Base-by-base conservation (phyloP, 169 alveolate genomes). In the Cryptosporidium sp. region DNA sequence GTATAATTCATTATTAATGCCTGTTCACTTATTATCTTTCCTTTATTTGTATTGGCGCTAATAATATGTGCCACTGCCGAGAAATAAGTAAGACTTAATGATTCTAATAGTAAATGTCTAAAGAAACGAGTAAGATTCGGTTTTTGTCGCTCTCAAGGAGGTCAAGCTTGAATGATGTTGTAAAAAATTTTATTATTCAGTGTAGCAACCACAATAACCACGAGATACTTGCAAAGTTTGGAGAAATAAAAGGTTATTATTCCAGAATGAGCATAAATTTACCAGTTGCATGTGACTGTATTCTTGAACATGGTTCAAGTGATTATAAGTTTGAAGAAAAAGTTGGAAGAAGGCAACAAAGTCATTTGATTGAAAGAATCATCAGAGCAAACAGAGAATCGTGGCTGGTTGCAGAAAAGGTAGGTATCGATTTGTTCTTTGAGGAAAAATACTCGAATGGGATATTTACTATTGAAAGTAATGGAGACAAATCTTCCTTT, bases 21-120 rank as follows among this genome's bases (percentile, higher is more conserved):
- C 48, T 41, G 0, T 41, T 7, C 51, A 33, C 1, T 65, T 65
- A 62, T 0, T 1, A 21, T 65, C 6, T 14, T 26, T 7, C 18
- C 5, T 33, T 35, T 65, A 35, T 6, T 6, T 3, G 4, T n/a
- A n/a, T 37, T 31, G 71, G 50, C 71, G 50, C 50, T 37, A 23
- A 14, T 31, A 21, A n/a, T 3, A 14, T 23, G 33, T 59, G 69
- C 33, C 31, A 10, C 2, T 18, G 6, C 33, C 16, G 31, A 31
- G 14, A 10, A 45, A 70, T 48, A 43, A 10, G 14, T n/a, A 10
- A 58, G n/a, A 10, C 89, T 89, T 39, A 62, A 91, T 52, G 92
- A 91, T 4, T 85, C 58, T 59, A 84, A n/a, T 55, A 18, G 16
- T 86, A 67, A 86, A 93, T 31, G 93, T 89, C 80, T 59, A 75